These are phyloP conservation scores for Triticum timopheevii DNA, from an alignment of 176 grass and related monocot species.

Conservation along the genomic window DNA sequence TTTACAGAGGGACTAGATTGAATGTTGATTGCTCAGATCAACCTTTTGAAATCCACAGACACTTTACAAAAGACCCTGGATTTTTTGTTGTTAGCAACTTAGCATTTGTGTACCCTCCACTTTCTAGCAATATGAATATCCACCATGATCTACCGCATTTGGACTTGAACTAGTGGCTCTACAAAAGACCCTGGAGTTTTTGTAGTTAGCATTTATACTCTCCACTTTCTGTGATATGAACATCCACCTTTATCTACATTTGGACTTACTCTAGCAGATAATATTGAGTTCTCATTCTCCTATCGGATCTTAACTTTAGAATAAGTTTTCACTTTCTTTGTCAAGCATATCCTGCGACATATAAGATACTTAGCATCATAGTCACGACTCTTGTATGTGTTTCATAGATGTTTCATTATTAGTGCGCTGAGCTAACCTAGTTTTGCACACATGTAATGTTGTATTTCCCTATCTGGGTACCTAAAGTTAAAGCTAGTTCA, in stretches of 20 bases:
- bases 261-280: not conserved
- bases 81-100: not conserved
- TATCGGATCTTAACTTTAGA: not conserved
- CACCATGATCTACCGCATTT: not conserved
- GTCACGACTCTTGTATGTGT: not conserved
- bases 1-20: not conserved
- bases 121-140: not conserved
- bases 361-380: not conserved
- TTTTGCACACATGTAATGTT: not conserved
- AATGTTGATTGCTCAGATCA: not conserved
- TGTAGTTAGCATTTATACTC: not conserved
- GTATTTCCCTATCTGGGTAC: constrained; percentile 12
- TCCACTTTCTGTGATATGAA: not conserved
- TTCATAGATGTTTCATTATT: not conserved
- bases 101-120: not conserved
- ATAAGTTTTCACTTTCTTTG: not conserved
- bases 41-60: not conserved
- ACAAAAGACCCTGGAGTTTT: not conserved
- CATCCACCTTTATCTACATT: constrained; percentile 14
- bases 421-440: not conserved
- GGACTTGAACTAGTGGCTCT: not conserved
- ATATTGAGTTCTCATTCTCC: not conserved
- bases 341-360: not conserved
- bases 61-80: not conserved
- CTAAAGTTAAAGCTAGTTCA: constrained; percentile 14